Evolutionary conservation across 116 monocot genomes (phyloP).

Genomic region (Posidonia oceanica): DNA sequence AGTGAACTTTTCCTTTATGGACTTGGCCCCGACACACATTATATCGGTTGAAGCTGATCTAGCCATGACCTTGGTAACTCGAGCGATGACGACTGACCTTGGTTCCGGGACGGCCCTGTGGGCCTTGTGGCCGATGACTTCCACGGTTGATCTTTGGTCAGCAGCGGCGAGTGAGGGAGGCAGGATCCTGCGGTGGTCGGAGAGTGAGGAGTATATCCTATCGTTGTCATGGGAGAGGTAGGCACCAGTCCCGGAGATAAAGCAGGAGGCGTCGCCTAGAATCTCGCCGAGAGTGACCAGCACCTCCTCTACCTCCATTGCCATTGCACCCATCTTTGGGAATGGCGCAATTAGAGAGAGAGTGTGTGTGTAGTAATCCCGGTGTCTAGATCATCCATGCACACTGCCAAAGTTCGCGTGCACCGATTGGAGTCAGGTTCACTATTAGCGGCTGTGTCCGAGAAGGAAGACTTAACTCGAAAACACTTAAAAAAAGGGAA

Average conservation of each 20-base stretch:
- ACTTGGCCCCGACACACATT: conserved; percentile 81
- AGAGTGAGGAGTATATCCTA: conserved; percentile 63
- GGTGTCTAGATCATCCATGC: too few relatives aligned
- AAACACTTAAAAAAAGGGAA: too few relatives aligned
- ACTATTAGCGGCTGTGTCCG: too few relatives aligned
- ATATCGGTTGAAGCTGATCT: conserved; percentile 86
- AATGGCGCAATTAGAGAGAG: too few relatives aligned
- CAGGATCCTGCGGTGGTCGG: conserved; percentile 36
- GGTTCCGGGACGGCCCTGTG: conserved; percentile 80
- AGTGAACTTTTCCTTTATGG: conserved; percentile 82
- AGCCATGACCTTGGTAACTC: conserved; percentile 93
- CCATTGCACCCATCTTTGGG: conserved; percentile 12
- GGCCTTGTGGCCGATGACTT: conserved; percentile 76
- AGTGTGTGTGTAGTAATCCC: too few relatives aligned
- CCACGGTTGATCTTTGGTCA: conserved; percentile 52
- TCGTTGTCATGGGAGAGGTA: conserved; percentile 63
- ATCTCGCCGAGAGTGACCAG: conserved; percentile 76
- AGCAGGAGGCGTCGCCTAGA: conserved; percentile 34
- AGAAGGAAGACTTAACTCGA: too few relatives aligned
- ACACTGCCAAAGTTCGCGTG: too few relatives aligned
- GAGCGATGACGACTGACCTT: conserved; percentile 65
- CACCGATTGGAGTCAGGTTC: too few relatives aligned
- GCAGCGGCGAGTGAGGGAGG: conserved; percentile 47
- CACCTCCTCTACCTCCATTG: conserved; percentile 19
- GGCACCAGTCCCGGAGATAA: conserved; percentile 65